Percentiles rank a stretch among this genome's conserved stretches.
phyloP scores from a whole-genome alignment of 202 grass and related monocot species.

The Elaeis oleifera region DNA sequence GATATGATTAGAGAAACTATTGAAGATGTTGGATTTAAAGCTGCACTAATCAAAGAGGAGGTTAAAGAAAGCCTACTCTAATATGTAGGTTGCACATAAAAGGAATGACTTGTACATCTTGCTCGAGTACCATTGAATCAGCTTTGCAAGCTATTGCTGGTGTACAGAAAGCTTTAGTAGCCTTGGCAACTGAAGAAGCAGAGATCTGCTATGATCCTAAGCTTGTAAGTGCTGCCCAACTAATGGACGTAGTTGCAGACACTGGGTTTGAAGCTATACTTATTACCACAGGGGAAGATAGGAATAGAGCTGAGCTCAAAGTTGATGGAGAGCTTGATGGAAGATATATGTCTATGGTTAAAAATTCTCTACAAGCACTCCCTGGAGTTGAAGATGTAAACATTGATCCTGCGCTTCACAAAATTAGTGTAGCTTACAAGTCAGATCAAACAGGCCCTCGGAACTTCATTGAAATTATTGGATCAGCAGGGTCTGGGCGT shows the following conservation, averaged over 20 bases:
- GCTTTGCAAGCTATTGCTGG: constrained; percentile 56
- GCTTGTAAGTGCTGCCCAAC: constrained; percentile 37
- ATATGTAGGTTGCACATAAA: constrained; percentile 72
- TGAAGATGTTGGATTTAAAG: constrained; percentile 72
- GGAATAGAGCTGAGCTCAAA: constrained; percentile 67
- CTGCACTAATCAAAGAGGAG: constrained; percentile 57
- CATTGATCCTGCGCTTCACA: constrained; percentile 43
- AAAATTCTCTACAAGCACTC: constrained; percentile 72
- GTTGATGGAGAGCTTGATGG: constrained; percentile 43
- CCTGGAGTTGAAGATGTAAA: constrained; percentile 60
- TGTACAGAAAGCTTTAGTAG: constrained; percentile 71
- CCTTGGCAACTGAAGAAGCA: constrained; percentile 84
- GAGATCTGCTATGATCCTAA: constrained; percentile 64
- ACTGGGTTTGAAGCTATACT: constrained; percentile 70
- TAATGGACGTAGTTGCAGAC: constrained; percentile 50
- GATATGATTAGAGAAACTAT: constrained; percentile 79
- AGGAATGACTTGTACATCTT: constrained; percentile 72
- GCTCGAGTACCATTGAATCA: constrained; percentile 52
- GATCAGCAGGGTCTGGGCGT: constrained; percentile 43
- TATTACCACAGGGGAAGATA: constrained; percentile 73
- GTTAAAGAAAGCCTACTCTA: constrained; percentile 53
- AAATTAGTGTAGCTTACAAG: constrained; percentile 72
- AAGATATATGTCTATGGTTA: constrained; percentile 38
- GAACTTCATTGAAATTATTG: constrained; percentile 75
- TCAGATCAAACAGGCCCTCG: constrained; percentile 77